phyloP scores from a whole-genome alignment of 2,329 filamentous ascomycete genomes.

The Cercospora zeae-maydis region DNA sequence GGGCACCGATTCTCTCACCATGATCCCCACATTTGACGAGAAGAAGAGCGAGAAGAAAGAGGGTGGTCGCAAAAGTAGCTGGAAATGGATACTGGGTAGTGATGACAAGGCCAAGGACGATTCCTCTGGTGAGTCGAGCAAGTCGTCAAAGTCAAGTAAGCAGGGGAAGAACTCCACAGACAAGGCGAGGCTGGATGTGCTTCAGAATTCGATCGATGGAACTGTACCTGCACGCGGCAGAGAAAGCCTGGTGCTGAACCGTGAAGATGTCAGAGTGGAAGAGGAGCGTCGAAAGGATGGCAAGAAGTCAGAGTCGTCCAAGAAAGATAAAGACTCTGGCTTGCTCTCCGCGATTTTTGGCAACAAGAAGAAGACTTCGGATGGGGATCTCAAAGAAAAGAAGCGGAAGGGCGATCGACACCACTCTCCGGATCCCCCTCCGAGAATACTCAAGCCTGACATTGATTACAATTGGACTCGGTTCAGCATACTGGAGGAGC shows the following conservation, averaged over 20 bases:
- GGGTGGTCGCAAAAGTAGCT: slow-evolving; percentile 68
- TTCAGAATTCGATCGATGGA: slow-evolving; percentile 81
- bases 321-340: slow-evolving; percentile 67
- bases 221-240: slow-evolving; percentile 53
- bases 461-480: slow-evolving; percentile 95
- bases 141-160: slow-evolving; percentile 44
- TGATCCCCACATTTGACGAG: slow-evolving; percentile 72
- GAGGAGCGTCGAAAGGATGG: slow-evolving; percentile 81
- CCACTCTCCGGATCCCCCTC: slow-evolving; percentile 75
- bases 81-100: slow-evolving; percentile 73
- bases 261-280: slow-evolving; percentile 69
- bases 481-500: slow-evolving; percentile 91
- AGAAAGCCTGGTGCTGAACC: slow-evolving; percentile 80
- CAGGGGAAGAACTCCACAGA: slow-evolving; percentile 63
- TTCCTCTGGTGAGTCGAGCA: slow-evolving; percentile 36
- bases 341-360: slow-evolving; percentile 94
- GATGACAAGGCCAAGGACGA: slow-evolving; percentile 59
- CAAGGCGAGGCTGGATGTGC: slow-evolving; percentile 75
- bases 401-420: slow-evolving; percentile 59
- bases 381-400: slow-evolving; percentile 69
- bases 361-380: slow-evolving; percentile 65
- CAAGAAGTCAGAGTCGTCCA: slow-evolving; percentile 64
- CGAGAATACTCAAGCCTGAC: slow-evolving; percentile 72
- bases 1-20: slow-evolving; percentile 72
- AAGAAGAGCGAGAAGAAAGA: slow-evolving; percentile 70